Base-by-base conservation (phyloP, 495 filamentous ascomycete species). In the Penicillium soppii region DNA sequence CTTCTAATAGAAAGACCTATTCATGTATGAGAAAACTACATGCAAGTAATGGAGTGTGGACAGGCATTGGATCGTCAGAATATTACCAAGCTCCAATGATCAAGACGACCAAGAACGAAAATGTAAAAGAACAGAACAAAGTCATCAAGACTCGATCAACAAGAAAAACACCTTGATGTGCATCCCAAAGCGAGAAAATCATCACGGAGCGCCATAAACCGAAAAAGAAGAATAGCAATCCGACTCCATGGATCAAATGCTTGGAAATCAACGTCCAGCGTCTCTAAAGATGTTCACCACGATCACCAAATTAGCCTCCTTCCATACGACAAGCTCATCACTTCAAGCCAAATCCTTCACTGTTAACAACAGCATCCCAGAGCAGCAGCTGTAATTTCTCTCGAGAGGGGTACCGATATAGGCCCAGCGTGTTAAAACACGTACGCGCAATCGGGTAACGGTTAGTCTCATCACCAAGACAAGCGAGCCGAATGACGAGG, bases 291-390 rank as follows among this genome's bases (percentile, higher is more conserved):
- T 21, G 33, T 9, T 25, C 38, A 54, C 23, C 33, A 43, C 36
- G n/a, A n/a, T n/a, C n/a, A n/a, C n/a, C n/a, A n/a, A n/a, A n/a
- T n/a, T n/a, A n/a, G n/a, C n/a, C n/a, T n/a, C n/a, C n/a, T n/a
- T n/a, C n/a, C 57, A 13, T 21, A 35, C 3, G 52, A 32, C 39
- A 26, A 29, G 41, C 26, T 44, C 27, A 25, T 61, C 56, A 96
- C 69, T 92, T 96, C 71, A 97, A 73, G 32, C 92, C 92, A 79
- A 97, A 97, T 37, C 92, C 92, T 65, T 96, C 91, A 58, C 92
- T 95, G 67, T 92, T 92, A 54, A 80, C 72, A 33, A 97, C 91
- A 10, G 92, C 92, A 59, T 82, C 79, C 90, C 91, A 96, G 20
- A 97, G 74, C 77, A 83, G 82, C 47, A 57, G 69, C 70, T 87